Percentiles rank a stretch among this genome's conserved stretches.
Conservation (phyloP, 345 rosid species). For the rapeseed (Brassica napus) region Da-Ae NC_063452.1:49827001-49827500, state of each 20-base stretch:
- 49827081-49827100: slow-evolving; percentile 46
- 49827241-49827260: slow-evolving; percentile 64
- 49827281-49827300: background rate
- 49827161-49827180: slow-evolving; percentile 55
- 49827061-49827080: slow-evolving; percentile 57
- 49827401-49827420: slow-evolving; percentile 20
- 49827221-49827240: slow-evolving; percentile 74
- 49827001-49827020: slow-evolving; percentile 66
- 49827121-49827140: slow-evolving; percentile 61
- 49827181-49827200: slow-evolving; percentile 57
- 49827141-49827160: slow-evolving; percentile 62
- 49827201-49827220: slow-evolving; percentile 67
- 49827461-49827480: background rate
- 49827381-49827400: slow-evolving; percentile 21
- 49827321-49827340: slow-evolving; percentile 36
- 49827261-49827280: slow-evolving; percentile 47
- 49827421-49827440: slow-evolving; percentile 13
- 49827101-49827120: slow-evolving; percentile 44
- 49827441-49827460: background rate
- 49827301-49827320: slow-evolving; percentile 2
- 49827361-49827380: background rate
- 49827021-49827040: slow-evolving; percentile 65
- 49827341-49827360: slow-evolving; percentile 14
- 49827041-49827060: slow-evolving; percentile 56
- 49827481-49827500: background rate